Conservation (phyloP, 257 asterid genomes). For the Thymus quinquecostatus region DNA sequence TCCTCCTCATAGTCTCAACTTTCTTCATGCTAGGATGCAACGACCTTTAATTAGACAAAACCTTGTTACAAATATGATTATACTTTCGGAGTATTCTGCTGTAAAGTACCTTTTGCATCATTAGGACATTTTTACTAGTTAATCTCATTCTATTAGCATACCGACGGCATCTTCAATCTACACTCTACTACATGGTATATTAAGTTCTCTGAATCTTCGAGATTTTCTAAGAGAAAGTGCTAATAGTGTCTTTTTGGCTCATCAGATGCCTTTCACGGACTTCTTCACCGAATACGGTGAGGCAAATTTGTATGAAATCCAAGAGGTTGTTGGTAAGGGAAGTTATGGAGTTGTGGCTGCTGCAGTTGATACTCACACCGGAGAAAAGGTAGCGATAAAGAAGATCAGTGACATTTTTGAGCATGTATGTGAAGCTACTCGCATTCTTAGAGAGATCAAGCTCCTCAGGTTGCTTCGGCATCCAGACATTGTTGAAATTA, state of each 20-base stretch:
- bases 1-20: background rate
- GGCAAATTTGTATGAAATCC: slow-evolving; percentile 79
- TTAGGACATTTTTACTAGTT: background rate
- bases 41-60: background rate
- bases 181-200: slow-evolving; percentile 2
- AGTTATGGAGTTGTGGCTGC: slow-evolving; percentile 97
- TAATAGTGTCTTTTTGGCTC: slow-evolving; percentile 29
- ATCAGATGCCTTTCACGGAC: slow-evolving; percentile 79
- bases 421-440: slow-evolving; percentile 96
- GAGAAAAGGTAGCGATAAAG: slow-evolving; percentile 94
- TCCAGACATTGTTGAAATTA: slow-evolving; percentile 94
- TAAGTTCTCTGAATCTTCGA: background rate
- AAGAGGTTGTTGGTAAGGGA: slow-evolving; percentile 98
- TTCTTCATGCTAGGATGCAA: background rate
- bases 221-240: slow-evolving; percentile 9
- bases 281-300: slow-evolving; percentile 98
- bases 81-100: background rate
- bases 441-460: slow-evolving; percentile 94
- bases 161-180: background rate
- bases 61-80: background rate
- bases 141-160: background rate
- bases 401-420: slow-evolving; percentile 87
- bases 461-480: slow-evolving; percentile 89
- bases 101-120: background rate
- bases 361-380: slow-evolving; percentile 95